Percentiles rank a stretch among this genome's conserved stretches.
Evolutionary conservation across 805 yeast species (phyloP).

Genomic region (Candida broadrunensis): DNA sequence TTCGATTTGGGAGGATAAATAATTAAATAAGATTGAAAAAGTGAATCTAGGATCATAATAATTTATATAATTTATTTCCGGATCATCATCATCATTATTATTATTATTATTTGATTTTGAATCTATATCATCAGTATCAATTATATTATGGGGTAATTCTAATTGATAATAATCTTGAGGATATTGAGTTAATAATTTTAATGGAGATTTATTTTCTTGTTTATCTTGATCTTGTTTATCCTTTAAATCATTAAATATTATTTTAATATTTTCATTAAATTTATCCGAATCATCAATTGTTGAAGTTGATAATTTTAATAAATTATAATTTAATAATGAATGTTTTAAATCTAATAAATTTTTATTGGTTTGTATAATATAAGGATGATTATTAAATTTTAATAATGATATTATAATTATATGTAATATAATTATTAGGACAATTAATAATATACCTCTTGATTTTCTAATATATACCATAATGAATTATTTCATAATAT

Average conservation of each 20-base stretch:
- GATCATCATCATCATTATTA: not conserved
- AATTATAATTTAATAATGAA: not conserved
- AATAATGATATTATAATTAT: constrained; percentile 9
- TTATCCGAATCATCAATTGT: not conserved
- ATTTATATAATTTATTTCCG: constrained; percentile 6
- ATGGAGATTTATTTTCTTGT: constrained; percentile 1
- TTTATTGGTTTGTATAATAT: not conserved
- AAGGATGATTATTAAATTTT: constrained; percentile 7
- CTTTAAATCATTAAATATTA: not conserved
- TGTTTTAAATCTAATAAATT: not conserved
- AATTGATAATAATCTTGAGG: not conserved
- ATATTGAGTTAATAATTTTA: not conserved
- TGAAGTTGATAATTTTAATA: constrained; percentile 2
- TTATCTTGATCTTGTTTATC: constrained; percentile 6
- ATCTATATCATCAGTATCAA: not conserved
- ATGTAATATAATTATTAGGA: constrained; percentile 12
- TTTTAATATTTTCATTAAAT: not conserved
- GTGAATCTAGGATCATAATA: constrained; percentile 30
- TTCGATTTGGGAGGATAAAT: constrained; percentile 12
- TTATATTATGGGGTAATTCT: not conserved
- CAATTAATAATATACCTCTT: constrained; percentile 12
- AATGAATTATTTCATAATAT: not conserved
- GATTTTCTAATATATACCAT: constrained; percentile 10
- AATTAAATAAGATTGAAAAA: constrained; percentile 15
- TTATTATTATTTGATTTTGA: not conserved